Percentiles rank a stretch among this genome's conserved stretches.
Evolutionary conservation across 2,329 filamentous ascomycete species (phyloP).

Genomic region (Camptophora hylomeconis): DNA sequence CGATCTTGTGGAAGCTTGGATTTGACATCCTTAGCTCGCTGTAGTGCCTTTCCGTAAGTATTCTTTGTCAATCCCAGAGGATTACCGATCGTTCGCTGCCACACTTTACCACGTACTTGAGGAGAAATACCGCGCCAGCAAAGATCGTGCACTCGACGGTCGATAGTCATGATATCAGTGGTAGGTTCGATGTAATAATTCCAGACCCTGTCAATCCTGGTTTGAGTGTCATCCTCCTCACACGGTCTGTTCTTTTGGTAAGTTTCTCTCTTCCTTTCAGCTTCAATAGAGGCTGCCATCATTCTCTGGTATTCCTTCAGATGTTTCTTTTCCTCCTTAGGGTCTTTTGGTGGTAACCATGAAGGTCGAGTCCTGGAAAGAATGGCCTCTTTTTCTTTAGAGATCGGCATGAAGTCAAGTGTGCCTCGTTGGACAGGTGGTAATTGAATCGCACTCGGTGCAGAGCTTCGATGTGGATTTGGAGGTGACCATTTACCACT

Average conservation of each 20-base stretch:
- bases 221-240: conserved; percentile 38
- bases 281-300: conserved; percentile 49
- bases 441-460: conserved; percentile 33
- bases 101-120: conserved; percentile 42
- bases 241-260: conserved; percentile 34
- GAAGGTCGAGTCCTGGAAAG: conserved; percentile 54
- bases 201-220: conserved; percentile 47
- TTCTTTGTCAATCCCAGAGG: conserved; percentile 43
- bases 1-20: conserved; percentile 25
- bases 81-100: conserved; percentile 49
- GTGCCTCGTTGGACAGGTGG: conserved; percentile 50
- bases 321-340: conserved; percentile 80
- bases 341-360: conserved; percentile 58
- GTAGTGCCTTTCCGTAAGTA: conserved; percentile 44
- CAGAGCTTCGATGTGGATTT: conserved; percentile 24
- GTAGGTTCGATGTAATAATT: conserved; percentile 47
- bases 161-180: conserved; percentile 42
- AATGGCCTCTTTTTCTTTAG: conserved; percentile 53
- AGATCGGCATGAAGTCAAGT: conserved; percentile 52
- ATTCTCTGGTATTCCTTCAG: conserved; percentile 58
- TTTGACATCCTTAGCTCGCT: conserved; percentile 39
- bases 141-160: conserved; percentile 44
- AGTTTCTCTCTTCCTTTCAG: conserved; percentile 40
- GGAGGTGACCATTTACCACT: conserved; percentile 28
- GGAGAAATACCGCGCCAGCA: conserved; percentile 53